These are phyloP conservation scores for Cornus kousa DNA, from an alignment of 148 eudicot species.

Conservation along the genomic window DNA sequence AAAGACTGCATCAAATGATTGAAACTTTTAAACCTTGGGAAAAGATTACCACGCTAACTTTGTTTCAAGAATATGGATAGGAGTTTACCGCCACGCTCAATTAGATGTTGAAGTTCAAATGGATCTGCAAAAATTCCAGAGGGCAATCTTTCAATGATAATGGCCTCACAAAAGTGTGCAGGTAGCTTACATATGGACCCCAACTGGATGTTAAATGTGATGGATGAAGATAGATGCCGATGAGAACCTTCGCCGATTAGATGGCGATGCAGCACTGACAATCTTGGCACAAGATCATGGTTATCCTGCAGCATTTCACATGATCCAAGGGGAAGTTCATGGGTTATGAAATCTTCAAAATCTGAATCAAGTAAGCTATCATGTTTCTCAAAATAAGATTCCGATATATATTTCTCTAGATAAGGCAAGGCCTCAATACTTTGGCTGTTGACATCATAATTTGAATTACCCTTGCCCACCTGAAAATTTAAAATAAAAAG, in stretches of 20 bases:
- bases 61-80: slow-evolving; percentile 12
- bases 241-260: slow-evolving; percentile 92
- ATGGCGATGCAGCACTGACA: slow-evolving; percentile 35
- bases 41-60: background rate
- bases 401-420: slow-evolving; percentile 39
- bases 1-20: slow-evolving; percentile 43
- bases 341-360: slow-evolving; percentile 38
- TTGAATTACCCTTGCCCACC: slow-evolving; percentile 8
- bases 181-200: slow-evolving; percentile 30
- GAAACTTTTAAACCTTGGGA: slow-evolving; percentile 1
- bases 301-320: slow-evolving; percentile 20
- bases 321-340: slow-evolving; percentile 29
- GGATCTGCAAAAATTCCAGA: slow-evolving; percentile 92
- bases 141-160: slow-evolving; percentile 73
- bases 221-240: slow-evolving; percentile 55
- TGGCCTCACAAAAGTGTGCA: slow-evolving; percentile 44
- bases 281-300: slow-evolving; percentile 13
- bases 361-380: slow-evolving; percentile 35
- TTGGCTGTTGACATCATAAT: background rate
- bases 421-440: slow-evolving; percentile 16
- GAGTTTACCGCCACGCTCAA: slow-evolving; percentile 63
- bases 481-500: slow-evolving; percentile 5
- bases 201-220: slow-evolving; percentile 38
- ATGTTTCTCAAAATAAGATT: slow-evolving; percentile 45
- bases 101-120: slow-evolving; percentile 80